Percentiles rank a stretch among this genome's conserved stretches.
Evolutionary conservation across 371 early-diverging fungal species (phyloP).

Genomic region (Mucor velutinosus): DNA sequence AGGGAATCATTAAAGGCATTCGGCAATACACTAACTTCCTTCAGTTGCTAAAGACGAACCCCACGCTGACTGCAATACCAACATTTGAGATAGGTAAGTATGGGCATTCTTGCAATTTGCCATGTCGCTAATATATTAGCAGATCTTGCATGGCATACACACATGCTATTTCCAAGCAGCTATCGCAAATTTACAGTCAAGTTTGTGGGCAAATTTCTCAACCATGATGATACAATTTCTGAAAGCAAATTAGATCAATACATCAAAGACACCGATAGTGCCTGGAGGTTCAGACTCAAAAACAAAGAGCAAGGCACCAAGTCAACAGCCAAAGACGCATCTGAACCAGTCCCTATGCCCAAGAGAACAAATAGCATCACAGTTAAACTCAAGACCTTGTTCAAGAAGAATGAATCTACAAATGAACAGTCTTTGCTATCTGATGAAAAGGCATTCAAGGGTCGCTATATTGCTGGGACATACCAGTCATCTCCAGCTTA

Average conservation of each 20-base stretch:
- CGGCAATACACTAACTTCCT: conserved; percentile 4
- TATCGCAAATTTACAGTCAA: conserved; percentile 3
- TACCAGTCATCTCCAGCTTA: neutral
- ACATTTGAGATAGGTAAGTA: conserved; percentile 4
- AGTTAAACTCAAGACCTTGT: neutral
- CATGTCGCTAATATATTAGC: neutral
- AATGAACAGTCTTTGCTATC: neutral
- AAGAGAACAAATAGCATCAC: neutral
- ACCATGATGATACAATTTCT: conserved; percentile 14
- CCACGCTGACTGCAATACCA: conserved; percentile 2
- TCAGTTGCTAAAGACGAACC: neutral
- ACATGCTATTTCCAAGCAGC: conserved; percentile 12
- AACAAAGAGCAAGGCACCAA: neutral
- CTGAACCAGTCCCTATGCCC: neutral
- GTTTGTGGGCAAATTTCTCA: neutral
- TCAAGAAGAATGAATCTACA: neutral
- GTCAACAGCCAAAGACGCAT: neutral
- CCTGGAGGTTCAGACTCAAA: neutral
- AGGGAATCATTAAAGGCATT: neutral
- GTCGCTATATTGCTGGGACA: neutral
- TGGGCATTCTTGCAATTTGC: neutral
- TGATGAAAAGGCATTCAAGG: neutral
- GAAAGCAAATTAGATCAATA: neutral
- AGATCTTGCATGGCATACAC: conserved; percentile 22
- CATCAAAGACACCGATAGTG: neutral